Conservation (phyloP, 208 protist species). For the Acanthamoeba healyi region DNA sequence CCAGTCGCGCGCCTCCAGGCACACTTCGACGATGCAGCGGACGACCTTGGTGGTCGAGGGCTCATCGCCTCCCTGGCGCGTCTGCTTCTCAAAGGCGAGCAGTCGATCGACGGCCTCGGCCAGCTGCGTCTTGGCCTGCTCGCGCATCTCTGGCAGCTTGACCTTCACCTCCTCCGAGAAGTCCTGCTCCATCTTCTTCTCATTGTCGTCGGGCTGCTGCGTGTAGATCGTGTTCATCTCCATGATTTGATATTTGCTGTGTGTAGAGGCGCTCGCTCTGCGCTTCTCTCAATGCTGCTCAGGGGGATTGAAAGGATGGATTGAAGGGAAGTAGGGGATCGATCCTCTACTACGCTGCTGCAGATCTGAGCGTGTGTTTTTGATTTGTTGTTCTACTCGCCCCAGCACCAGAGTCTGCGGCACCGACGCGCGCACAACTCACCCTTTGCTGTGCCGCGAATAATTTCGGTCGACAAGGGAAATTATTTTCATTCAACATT, state of each 20-base stretch:
- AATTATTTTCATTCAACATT: no score
- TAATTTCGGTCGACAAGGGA: no score
- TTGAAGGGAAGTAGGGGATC: no score
- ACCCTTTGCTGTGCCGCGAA: no score
- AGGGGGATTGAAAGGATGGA: no score
- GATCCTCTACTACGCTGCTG: no score
- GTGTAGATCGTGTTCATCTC: slow-evolving; percentile 55
- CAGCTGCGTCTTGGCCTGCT: slow-evolving; percentile 69
- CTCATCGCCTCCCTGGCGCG: slow-evolving; percentile 84
- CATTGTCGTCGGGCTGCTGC: slow-evolving; percentile 4
- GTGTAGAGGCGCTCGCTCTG: not conserved
- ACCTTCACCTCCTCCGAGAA: slow-evolving; percentile 29
- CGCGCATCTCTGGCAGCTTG: slow-evolving; percentile 5
- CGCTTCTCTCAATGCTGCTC: no score
- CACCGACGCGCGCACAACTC: no score
- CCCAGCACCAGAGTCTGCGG: no score
- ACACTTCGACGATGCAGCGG: slow-evolving; percentile 93
- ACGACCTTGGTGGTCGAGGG: slow-evolving; percentile 89
- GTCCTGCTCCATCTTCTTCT: slow-evolving; percentile 74
- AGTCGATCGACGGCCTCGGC: slow-evolving; percentile 92
- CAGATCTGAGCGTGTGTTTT: no score
- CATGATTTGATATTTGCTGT: not conserved
- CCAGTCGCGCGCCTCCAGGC: slow-evolving; percentile 92
- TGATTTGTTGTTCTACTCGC: no score
- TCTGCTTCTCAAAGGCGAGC: slow-evolving; percentile 93